These are phyloP conservation scores for Xerocomellus intermedius DNA, from an alignment of 768 basidiomycete species.

Conservation along the genomic window DNA sequence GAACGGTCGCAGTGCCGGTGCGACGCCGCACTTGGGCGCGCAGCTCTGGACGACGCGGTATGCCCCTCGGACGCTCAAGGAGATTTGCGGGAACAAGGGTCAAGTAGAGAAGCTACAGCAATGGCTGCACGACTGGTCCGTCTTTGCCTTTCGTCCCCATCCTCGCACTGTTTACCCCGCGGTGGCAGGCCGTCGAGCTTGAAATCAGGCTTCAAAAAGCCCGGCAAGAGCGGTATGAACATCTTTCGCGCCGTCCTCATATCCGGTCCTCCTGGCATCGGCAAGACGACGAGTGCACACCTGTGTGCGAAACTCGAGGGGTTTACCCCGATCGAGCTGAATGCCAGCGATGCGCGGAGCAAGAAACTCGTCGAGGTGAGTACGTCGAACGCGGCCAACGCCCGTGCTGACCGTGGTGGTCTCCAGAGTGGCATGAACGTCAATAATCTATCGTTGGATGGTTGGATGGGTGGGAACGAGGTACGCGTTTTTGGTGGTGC, in stretches of 20 bases:
- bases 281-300: conserved; percentile 96
- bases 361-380: conserved; percentile 93
- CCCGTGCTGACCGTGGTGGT: neutral
- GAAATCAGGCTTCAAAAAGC: conserved; percentile 85
- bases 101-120: conserved; percentile 83
- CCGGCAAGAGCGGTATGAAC: conserved; percentile 88
- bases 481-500: conserved; percentile 40
- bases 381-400: too few species aligned
- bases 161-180: neutral
- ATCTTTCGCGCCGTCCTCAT: conserved; percentile 84
- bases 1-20: conserved; percentile 19
- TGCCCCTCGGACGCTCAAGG: conserved; percentile 82
- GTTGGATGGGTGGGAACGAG: conserved; percentile 65
- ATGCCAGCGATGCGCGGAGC: conserved; percentile 93
- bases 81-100: conserved; percentile 94
- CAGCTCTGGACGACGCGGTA: conserved; percentile 97
- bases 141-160: neutral
- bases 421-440: conserved; percentile 83
- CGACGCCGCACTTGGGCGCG: conserved; percentile 44
- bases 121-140: conserved; percentile 89
- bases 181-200: conserved; percentile 66
- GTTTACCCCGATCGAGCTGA: conserved; percentile 91
- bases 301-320: conserved; percentile 88
- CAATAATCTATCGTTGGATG: conserved; percentile 84
- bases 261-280: conserved; percentile 94